These are phyloP conservation scores for Carex kokanica DNA, from an alignment of 176 grass and related monocot genomes.

Conservation along the genomic window DNA sequence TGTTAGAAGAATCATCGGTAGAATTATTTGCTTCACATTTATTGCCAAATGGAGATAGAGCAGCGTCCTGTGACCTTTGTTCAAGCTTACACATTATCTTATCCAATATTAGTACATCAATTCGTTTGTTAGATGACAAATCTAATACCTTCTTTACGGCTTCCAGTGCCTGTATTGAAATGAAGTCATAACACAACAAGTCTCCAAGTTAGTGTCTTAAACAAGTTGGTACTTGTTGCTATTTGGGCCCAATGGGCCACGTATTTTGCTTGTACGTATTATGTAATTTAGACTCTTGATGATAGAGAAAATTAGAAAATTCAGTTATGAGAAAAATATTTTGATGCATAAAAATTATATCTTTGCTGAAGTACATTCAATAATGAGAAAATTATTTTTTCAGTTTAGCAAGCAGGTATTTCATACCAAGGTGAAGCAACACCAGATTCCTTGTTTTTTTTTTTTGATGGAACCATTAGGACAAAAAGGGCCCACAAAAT, in stretches of 20 bases:
- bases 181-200: slow-evolving; percentile 14
- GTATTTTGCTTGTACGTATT: too few relatives aligned
- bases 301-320: too few relatives aligned
- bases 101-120: slow-evolving; percentile 63
- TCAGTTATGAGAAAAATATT: too few relatives aligned
- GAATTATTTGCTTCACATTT: slow-evolving; percentile 32
- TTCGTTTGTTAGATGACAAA: slow-evolving; percentile 58
- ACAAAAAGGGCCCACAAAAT: neutral
- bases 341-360: neutral
- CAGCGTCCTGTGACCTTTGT: slow-evolving; percentile 26
- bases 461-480: neutral
- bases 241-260: too few relatives aligned
- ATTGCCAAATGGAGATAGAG: slow-evolving; percentile 29
- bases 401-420: neutral
- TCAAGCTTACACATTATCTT: slow-evolving; percentile 59
- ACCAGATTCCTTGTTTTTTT: neutral
- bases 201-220: slow-evolving; percentile 3
- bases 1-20: slow-evolving; percentile 29
- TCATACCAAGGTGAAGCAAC: neutral
- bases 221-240: too few relatives aligned
- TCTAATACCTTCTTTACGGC: slow-evolving; percentile 70
- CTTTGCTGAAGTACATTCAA: neutral
- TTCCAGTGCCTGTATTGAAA: slow-evolving; percentile 70
- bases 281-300: too few relatives aligned
- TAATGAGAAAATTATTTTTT: neutral